Evolutionary conservation across 495 filamentous ascomycete genomes (phyloP), one percentile per base, ranked within the genome.

Genomic region (Trichoderma asperelloides): DNA sequence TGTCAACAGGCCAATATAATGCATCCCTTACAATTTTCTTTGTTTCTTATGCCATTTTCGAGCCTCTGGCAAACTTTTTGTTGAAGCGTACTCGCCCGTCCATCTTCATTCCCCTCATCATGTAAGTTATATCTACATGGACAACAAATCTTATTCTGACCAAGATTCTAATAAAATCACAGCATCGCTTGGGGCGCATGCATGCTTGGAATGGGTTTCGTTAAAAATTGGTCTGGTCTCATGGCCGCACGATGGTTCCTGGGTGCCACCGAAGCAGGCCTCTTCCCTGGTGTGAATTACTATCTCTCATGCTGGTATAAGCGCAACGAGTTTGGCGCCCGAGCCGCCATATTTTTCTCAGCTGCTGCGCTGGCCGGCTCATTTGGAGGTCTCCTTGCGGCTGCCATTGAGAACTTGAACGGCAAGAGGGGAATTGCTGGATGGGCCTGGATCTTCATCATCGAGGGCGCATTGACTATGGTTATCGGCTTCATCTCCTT

Each of bases 231-330:
- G 76, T 77, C 83, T 1, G 93, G 92, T 2, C 84, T 97, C 63
- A 87, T 94, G 84, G 87, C 89, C 40, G 89, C 90, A 2, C 85
- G 93, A 13, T 96, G 87, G 85, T 96, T 93, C 74, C 83, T 98
- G 0, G 94, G 94, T 2, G 76, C 96, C 3, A 78, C 86, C 1
- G 93, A 97, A 74, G 93, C 92, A 18, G 93, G 92, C 13, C 80
- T 96, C 0, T 94, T 93, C 73, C 91, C 91, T 0, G 94, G 94
- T 3, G 86, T 97, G 7, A 92, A 90, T 71, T 96, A 93, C 74
- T 96, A 94, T 72, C 81, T 96, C 2, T 90, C 87, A 0, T 93
- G 90, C 73, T 95, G 91, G 91, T 96, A 96, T 73, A 91, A 86
- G 72, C 86, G 93, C 9, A 83, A 81, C 49, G 92, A 96, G 68